Evolutionary conservation across 1,284 basidiomycete genomes (phyloP), one percentile per base, ranked within the genome.

Genomic region (Boletellus deceptivus): DNA sequence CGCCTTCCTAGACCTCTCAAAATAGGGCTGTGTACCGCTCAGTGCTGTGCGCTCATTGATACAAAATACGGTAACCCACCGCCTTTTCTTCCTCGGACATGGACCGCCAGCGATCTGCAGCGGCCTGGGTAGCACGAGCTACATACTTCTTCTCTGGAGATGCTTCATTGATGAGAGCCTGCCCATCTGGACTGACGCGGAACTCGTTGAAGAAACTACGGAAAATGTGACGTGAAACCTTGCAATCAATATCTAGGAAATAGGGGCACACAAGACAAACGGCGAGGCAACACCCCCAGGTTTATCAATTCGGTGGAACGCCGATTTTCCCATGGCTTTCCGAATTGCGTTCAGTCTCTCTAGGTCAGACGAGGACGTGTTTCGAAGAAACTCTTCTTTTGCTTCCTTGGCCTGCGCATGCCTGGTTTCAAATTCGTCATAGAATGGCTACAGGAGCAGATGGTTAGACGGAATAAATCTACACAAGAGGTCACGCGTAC

Each of bases 61-160:
- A 16, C 11, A 4, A 31, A 18, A 20, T 31, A 40, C 4, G n/a
- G 14, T 0, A 18, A 34, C 64, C 36, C 27, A 68, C 65, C 1
- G 52, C 53, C 49, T 69, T 69, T 40, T 67, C 67, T 18, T 57
- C 60, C 2, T 20, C 0, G 3, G 67, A 58, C 67, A 67, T 61
- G 34, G 58, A 55, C 27, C 40, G 56, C 65, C 65, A 67, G n/a
- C 62, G 65, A 6, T 41, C 35, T n/a, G 18, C 67, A 20, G 57
- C 67, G 9, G 52, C 54, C 14, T 49, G 2, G 2, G 39, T 38
- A 16, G 43, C 38, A 6, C 53, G 55, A 31, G 55, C 39, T 10
- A 3, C 3, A 13, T 43, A 35, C 0, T 2, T 50, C 20, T 52
- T 52, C 8, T 48, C 49, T 37, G 44, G 29, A 25, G 43, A 24